Percentiles rank a stretch among this genome's conserved stretches.
Conservation (phyloP, 2,329 filamentous ascomycete genomes). For the Aspergillus brasiliensis region DNA sequence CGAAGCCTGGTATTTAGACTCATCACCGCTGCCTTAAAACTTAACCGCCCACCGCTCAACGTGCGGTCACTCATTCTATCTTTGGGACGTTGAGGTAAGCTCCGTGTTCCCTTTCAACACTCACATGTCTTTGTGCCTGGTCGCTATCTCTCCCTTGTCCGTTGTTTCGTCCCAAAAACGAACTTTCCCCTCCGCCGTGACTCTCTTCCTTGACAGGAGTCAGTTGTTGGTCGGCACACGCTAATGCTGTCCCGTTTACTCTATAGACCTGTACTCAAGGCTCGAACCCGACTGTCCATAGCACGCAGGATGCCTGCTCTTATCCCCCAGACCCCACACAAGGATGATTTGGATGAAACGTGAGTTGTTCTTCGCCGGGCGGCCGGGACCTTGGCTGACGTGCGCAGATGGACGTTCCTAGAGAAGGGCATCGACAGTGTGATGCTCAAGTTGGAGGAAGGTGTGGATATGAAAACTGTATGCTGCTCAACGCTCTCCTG, state of each 20-base stretch:
- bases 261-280: slow-evolving; percentile 5
- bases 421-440: slow-evolving; percentile 87
- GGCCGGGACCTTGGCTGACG: slow-evolving; percentile 20
- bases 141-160: not conserved
- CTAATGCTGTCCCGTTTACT: slow-evolving; percentile 1
- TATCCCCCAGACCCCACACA: slow-evolving; percentile 52
- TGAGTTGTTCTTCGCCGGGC: slow-evolving; percentile 42
- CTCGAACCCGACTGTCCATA: not conserved
- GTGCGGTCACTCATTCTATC: not conserved
- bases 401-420: slow-evolving; percentile 79
- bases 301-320: slow-evolving; percentile 37
- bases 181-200: too few species aligned
- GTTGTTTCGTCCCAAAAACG: not conserved
- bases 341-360: slow-evolving; percentile 64
- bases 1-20: slow-evolving; percentile 1
- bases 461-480: slow-evolving; percentile 89
- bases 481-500: slow-evolving; percentile 29
- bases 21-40: slow-evolving; percentile 11
- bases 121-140: not conserved
- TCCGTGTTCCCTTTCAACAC: not conserved
- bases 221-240: not conserved
- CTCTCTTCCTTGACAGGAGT: not conserved
- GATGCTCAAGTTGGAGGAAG: slow-evolving; percentile 88
- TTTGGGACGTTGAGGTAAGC: slow-evolving; percentile 4
- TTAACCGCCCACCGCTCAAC: slow-evolving; percentile 11